These are phyloP conservation scores for Tetrastigma voinierianum DNA, from an alignment of 164 flowering plant species.

Conservation along the genomic window DNA sequence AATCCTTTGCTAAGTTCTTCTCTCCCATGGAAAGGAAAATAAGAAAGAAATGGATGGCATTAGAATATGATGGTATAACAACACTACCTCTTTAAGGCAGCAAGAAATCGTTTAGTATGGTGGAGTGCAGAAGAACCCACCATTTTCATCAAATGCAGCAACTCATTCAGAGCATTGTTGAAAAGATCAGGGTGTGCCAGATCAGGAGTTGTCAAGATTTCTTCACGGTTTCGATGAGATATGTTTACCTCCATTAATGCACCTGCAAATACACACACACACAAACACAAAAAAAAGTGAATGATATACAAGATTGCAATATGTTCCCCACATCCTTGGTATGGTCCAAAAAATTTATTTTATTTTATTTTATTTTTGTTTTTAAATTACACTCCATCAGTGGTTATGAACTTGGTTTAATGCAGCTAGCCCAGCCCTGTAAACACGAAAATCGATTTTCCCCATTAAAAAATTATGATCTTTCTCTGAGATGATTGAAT, in stretches of 20 bases:
- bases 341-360: too few relatives aligned
- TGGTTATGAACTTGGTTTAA: not conserved
- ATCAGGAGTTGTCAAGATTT: conserved; percentile 57
- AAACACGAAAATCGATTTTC: too few relatives aligned
- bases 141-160: conserved; percentile 75
- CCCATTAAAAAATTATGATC: not conserved
- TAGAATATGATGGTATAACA: not conserved
- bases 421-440: not conserved
- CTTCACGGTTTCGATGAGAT: conserved; percentile 68
- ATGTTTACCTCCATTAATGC: conserved; percentile 83
- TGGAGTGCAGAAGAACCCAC: conserved; percentile 29
- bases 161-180: conserved; percentile 51
- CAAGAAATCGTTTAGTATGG: not conserved
- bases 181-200: conserved; percentile 67
- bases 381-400: not conserved
- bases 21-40: not conserved
- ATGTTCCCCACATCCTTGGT: not conserved
- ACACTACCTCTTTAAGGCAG: not conserved
- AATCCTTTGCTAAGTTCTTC: conserved; percentile 77
- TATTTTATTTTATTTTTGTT: too few relatives aligned
- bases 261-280: conserved; percentile 37
- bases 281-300: not conserved
- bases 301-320: not conserved
- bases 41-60: not conserved
- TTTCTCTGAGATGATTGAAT: too few relatives aligned